These are phyloP conservation scores for Alternaria conjuncta DNA, from an alignment of 2,329 filamentous ascomycete genomes.

Conservation along the genomic window DNA sequence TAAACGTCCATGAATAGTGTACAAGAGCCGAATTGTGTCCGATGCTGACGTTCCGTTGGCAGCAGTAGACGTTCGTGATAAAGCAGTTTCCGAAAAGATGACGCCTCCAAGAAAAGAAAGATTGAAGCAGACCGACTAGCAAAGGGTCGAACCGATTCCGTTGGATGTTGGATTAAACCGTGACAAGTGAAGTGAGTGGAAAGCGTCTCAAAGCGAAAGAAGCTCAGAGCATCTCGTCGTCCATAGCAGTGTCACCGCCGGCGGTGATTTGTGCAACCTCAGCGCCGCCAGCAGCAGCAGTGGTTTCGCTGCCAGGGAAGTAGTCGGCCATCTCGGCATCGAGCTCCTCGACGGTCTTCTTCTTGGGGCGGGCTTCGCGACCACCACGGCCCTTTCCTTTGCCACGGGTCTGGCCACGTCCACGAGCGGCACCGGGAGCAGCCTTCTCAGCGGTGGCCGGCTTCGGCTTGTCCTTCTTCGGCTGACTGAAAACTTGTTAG, in stretches of 20 bases:
- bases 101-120: slow-evolving; percentile 23
- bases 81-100: slow-evolving; percentile 18
- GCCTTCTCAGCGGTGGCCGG: slow-evolving; percentile 78
- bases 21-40: slow-evolving; percentile 24
- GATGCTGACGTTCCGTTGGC: slow-evolving; percentile 12
- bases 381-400: slow-evolving; percentile 56
- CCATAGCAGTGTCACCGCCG: slow-evolving; percentile 48
- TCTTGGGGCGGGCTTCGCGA: slow-evolving; percentile 66
- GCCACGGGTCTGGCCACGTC: slow-evolving; percentile 50
- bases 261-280: slow-evolving; percentile 53
- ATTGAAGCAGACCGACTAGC: slow-evolving; percentile 15
- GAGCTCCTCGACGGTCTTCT: slow-evolving; percentile 97
- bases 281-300: slow-evolving; percentile 52
- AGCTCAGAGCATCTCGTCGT: slow-evolving; percentile 49
- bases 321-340: slow-evolving; percentile 99
- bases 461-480: slow-evolving; percentile 67
- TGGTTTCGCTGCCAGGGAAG: slow-evolving; percentile 65
- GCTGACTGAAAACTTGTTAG: slow-evolving; percentile 58
- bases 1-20: slow-evolving; percentile 26
- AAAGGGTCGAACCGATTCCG: slow-evolving; percentile 14
- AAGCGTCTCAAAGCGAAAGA: background rate
- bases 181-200: slow-evolving; percentile 4
- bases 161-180: slow-evolving; percentile 16
- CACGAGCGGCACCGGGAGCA: slow-evolving; percentile 54
- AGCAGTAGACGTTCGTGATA: slow-evolving; percentile 10